phyloP scores from a whole-genome alignment of 164 flowering plant genomes.

The Akebia trifoliata region DNA sequence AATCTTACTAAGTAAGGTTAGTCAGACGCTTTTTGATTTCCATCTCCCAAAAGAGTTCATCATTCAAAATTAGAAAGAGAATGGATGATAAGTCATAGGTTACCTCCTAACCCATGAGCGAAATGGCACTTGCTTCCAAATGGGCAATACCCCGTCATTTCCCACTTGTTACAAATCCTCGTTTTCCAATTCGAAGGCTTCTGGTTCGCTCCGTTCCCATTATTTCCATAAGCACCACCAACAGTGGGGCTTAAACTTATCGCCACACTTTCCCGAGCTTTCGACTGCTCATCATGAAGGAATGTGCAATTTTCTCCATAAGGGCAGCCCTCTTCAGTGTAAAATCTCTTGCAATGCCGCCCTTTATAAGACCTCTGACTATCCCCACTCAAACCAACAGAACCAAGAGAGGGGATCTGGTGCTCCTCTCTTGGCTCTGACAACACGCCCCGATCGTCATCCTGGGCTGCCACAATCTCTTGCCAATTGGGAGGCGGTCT shows the following conservation, averaged over 20 bases:
- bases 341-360: conserved; percentile 93
- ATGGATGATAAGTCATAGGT: too few species aligned
- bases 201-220: conserved; percentile 33
- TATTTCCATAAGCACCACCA: conserved; percentile 51
- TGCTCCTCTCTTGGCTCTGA: conserved; percentile 76
- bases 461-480: conserved; percentile 86
- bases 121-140: conserved; percentile 98
- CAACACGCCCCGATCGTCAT: conserved; percentile 44
- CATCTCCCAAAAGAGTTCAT: not conserved
- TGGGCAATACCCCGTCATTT: conserved; percentile 92
- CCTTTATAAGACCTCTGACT: conserved; percentile 82
- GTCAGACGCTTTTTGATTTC: too few species aligned
- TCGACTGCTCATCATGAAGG: conserved; percentile 92
- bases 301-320: conserved; percentile 92
- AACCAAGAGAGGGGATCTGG: conserved; percentile 73
- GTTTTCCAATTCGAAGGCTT: conserved; percentile 99
- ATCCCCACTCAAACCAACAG: conserved; percentile 44
- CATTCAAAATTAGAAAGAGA: not conserved
- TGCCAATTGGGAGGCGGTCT: conserved; percentile 99
- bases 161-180: conserved; percentile 99
- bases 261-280: conserved; percentile 89
- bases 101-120: conserved; percentile 95
- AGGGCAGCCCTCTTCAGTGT: conserved; percentile 96
- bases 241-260: conserved; percentile 78
- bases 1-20: too few species aligned